phyloP scores from a whole-genome alignment of 106 monocot genomes.

The Dioscorea zingiberensis region DNA sequence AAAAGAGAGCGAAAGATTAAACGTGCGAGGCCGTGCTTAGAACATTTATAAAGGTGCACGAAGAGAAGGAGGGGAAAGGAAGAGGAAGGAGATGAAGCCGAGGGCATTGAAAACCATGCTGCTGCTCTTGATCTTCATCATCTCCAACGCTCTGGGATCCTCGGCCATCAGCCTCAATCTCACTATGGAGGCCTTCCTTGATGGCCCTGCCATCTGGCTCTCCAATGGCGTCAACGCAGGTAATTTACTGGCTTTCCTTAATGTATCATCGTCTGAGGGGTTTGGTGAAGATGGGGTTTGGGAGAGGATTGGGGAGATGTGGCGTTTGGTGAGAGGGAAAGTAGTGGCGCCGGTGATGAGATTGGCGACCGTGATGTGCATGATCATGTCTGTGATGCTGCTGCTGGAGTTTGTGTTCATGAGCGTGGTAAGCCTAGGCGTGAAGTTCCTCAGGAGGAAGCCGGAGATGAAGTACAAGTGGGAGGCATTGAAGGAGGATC shows the following conservation, averaged over 20 bases:
- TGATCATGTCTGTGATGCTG: slow-evolving; percentile 39
- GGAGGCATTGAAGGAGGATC: slow-evolving; percentile 35
- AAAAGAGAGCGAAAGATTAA: no score
- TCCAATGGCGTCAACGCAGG: neutral
- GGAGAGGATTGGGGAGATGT: neutral
- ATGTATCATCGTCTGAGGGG: neutral
- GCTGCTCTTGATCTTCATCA: no score
- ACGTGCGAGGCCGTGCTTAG: no score
- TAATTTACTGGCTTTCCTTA: neutral
- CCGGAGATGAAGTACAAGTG: slow-evolving; percentile 42
- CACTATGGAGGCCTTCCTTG: neutral
- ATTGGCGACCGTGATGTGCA: slow-evolving; percentile 17
- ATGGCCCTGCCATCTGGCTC: no score
- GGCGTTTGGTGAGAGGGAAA: neutral
- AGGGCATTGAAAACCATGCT: no score
- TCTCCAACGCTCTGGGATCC: neutral
- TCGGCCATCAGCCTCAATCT: neutral
- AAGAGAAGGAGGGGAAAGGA: no score
- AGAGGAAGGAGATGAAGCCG: no score
- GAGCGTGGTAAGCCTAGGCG: slow-evolving; percentile 15
- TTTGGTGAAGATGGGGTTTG: neutral
- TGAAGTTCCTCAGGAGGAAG: slow-evolving; percentile 27
- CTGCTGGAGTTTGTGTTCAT: slow-evolving; percentile 34
- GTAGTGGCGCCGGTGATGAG: slow-evolving; percentile 21
- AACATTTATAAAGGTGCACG: no score